phyloP scores from a whole-genome alignment of 805 yeast genomes.

The Candida alai region DNA sequence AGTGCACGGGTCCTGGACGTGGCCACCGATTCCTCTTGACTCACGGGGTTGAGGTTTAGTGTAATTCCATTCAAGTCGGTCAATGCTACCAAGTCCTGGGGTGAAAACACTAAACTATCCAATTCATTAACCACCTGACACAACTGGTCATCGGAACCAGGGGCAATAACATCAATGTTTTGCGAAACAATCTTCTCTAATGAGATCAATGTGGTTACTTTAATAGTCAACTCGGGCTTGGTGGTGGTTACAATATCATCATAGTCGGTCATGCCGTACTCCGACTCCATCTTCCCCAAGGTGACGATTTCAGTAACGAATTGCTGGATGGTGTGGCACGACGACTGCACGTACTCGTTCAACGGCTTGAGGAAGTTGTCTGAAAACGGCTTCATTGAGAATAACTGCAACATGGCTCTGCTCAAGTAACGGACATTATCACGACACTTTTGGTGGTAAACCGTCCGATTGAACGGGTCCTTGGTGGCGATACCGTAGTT shows the following conservation, averaged over 20 bases:
- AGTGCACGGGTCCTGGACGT: constrained; percentile 59
- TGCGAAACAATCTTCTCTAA: constrained; percentile 42
- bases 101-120: constrained; percentile 33
- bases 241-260: constrained; percentile 58
- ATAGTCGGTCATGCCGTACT: constrained; percentile 58
- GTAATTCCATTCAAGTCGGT: constrained; percentile 52
- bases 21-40: constrained; percentile 42
- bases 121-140: constrained; percentile 39
- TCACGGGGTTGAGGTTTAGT: constrained; percentile 52
- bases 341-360: constrained; percentile 62
- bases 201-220: constrained; percentile 43
- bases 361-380: constrained; percentile 75
- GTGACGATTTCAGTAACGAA: constrained; percentile 48
- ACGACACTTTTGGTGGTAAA: constrained; percentile 17
- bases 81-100: constrained; percentile 42
- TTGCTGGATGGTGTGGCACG: constrained; percentile 43
- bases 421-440: constrained; percentile 56
- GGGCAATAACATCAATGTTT: constrained; percentile 42
- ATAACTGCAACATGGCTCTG: constrained; percentile 60
- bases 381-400: constrained; percentile 65
- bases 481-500: constrained; percentile 48
- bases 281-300: constrained; percentile 53
- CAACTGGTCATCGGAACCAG: constrained; percentile 53
- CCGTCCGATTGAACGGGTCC: constrained; percentile 22
- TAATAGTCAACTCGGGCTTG: constrained; percentile 45